Evolutionary conservation across 2,329 filamentous ascomycete species (phyloP), one percentile per base, ranked within the genome.

Genomic region (Septoria linicola): DNA sequence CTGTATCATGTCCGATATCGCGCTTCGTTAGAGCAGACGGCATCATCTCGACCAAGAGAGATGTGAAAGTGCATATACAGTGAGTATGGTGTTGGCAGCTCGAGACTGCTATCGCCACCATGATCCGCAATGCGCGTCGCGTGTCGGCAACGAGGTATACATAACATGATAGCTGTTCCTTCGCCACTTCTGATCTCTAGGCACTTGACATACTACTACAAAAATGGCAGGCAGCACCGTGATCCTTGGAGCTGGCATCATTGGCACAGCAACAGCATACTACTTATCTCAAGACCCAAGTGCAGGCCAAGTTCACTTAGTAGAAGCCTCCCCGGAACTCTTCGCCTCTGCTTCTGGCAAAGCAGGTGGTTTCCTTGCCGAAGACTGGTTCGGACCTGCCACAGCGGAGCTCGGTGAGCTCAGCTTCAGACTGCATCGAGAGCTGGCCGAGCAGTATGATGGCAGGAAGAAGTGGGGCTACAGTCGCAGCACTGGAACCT

Each of bases 281-380:
- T 89, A 87, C 66, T 78, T 91, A 25, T 80, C 82, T 5, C 62
- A 70, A 41, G 65, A 66, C 1, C 11, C 44, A 2, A 35, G 44
- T 14, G 17, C 25, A 62, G 64, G 7, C 63, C 66, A 45, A 7
- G 81, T 85, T 45, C 79, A 82, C 55, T 69, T 85, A 17, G 56
- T 85, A 32, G 82, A 85, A 60, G 72, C 79, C 4, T 78, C 78
- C 3, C 67, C 75, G 0, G 66, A 81, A 55, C 76, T 91, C 25
- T 89, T 91, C 68, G 78, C 81, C 8, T 88, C 84, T 23, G 87
- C 88, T 0, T 90, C 85, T 2, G 87, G 88, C 1, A 83, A 80
- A 58, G 85, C 87, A 0, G 88, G 79, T 14, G 87, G 88, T 0
- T 92, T 91, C 63, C 65, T 91, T 7, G 87, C 87, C 0, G 76